A percentile compares a stretch with the other conserved stretches of the same genome.
These are phyloP conservation scores for Eucalyptus curtisii DNA, from an alignment of 345 rosid genomes.

Conservation along the genomic window DNA sequence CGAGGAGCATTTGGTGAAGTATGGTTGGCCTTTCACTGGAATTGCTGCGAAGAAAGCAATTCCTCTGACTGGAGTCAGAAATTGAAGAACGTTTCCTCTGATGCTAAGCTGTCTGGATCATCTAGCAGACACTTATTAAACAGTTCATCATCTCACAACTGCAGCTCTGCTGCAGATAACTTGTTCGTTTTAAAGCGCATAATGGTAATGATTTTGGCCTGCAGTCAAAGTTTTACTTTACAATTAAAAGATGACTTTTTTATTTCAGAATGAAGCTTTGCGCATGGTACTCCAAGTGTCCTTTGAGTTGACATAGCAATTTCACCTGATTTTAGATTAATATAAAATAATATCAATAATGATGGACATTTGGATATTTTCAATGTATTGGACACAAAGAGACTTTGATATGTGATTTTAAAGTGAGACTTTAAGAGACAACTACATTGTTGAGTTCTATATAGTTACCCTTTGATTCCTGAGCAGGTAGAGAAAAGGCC, in stretches of 20 bases:
- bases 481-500: conserved; percentile 90
- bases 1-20: conserved; percentile 96
- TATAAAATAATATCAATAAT: background rate
- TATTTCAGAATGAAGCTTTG: background rate
- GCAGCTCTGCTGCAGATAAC: conserved; percentile 28
- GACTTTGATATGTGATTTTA: background rate
- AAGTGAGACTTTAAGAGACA: background rate
- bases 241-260: background rate
- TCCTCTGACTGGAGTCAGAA: conserved; percentile 27
- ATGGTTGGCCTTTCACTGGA: conserved; percentile 88
- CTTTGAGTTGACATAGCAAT: background rate
- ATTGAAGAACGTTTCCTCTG: conserved; percentile 21
- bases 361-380: background rate
- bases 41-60: conserved; percentile 41
- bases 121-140: conserved; percentile 11
- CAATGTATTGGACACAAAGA: background rate
- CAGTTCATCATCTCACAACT: conserved; percentile 21
- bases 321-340: background rate
- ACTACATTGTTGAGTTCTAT: background rate
- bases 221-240: background rate
- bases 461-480: background rate
- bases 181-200: conserved; percentile 82
- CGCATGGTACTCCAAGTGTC: background rate
- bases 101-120: conserved; percentile 7
- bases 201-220: conserved; percentile 39